Conservation (phyloP, 768 basidiomycete genomes). For the Mycena capillaripes region DNA sequence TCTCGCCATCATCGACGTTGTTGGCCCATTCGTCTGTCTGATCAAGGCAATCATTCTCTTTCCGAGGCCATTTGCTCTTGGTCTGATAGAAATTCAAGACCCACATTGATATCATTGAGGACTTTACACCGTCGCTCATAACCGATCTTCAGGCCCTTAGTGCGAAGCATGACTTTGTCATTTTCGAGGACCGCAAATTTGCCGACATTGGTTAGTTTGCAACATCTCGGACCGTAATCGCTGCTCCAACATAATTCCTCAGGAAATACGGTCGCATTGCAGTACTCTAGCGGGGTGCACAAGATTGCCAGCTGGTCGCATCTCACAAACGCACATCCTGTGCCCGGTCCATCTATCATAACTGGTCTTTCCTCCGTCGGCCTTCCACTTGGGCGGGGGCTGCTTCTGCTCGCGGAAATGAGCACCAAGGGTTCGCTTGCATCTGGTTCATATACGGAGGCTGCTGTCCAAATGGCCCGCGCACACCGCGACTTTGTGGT, state of each 20-base stretch:
- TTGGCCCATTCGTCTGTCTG: conserved; percentile 92
- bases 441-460: conserved; percentile 84
- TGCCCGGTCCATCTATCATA: conserved; percentile 96
- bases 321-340: conserved; percentile 95
- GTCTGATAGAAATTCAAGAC: conserved; percentile 70
- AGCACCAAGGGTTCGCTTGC: conserved; percentile 91
- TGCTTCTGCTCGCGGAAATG: conserved; percentile 97
- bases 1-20: conserved; percentile 87
- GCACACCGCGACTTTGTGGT: conserved; percentile 89
- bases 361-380: conserved; percentile 92
- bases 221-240: not conserved
- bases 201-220: conserved; percentile 90
- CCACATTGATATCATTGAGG: conserved; percentile 95
- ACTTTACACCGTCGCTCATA: conserved; percentile 84
- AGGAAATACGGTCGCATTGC: conserved; percentile 97
- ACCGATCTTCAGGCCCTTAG: conserved; percentile 78
- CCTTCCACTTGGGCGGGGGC: conserved; percentile 84
- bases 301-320: conserved; percentile 97
- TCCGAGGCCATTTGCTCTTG: conserved; percentile 41
- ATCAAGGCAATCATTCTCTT: conserved; percentile 79
- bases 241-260: conserved; percentile 19
- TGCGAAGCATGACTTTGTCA: conserved; percentile 89
- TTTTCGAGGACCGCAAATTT: conserved; percentile 99
- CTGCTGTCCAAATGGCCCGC: conserved; percentile 91
- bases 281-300: conserved; percentile 94